A percentile compares a stretch with the other conserved stretches of the same genome.
phyloP scores from a whole-genome alignment of 805 yeast species.

The Komagataella pseudopastoris region DNA sequence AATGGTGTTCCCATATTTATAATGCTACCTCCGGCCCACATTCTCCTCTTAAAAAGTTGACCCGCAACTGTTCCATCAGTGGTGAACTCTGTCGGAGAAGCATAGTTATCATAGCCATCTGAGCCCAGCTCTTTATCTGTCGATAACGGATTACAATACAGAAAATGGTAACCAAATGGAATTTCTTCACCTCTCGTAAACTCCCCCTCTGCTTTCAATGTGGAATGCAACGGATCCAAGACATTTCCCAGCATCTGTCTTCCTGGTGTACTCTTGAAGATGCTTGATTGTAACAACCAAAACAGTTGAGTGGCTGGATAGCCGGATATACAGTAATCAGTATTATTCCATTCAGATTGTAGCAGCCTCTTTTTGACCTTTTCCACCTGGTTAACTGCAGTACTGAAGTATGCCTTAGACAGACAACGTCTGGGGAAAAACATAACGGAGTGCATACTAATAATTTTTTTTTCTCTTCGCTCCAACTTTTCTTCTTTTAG shows the following conservation, averaged over 20 bases:
- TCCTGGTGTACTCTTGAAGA: neutral
- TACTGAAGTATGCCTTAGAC: neutral
- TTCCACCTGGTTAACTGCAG: slow-evolving; percentile 1
- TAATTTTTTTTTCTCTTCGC: neutral
- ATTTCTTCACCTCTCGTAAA: slow-evolving; percentile 7
- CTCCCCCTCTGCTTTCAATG: slow-evolving; percentile 3
- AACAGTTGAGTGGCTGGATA: neutral
- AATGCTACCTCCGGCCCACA: slow-evolving; percentile 64
- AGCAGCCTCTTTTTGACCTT: neutral
- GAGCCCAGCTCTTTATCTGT: slow-evolving; percentile 31
- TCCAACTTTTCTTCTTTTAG: neutral
- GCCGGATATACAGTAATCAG: neutral
- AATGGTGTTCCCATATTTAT: neutral
- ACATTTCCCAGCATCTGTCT: neutral
- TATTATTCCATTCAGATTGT: neutral
- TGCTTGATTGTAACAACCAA: neutral
- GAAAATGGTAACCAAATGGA: slow-evolving; percentile 49
- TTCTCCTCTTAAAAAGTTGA: slow-evolving; percentile 37
- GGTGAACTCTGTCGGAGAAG: slow-evolving; percentile 34
- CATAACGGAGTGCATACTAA: neutral
- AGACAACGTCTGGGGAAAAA: neutral
- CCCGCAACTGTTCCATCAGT: neutral
- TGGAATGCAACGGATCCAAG: neutral
- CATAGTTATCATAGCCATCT: slow-evolving; percentile 78
- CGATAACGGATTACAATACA: slow-evolving; percentile 51